Evolutionary conservation across 2,329 filamentous ascomycete species (phyloP), one percentile per base, ranked within the genome.

Genomic region (Hymenoscyphus fraxineus): DNA sequence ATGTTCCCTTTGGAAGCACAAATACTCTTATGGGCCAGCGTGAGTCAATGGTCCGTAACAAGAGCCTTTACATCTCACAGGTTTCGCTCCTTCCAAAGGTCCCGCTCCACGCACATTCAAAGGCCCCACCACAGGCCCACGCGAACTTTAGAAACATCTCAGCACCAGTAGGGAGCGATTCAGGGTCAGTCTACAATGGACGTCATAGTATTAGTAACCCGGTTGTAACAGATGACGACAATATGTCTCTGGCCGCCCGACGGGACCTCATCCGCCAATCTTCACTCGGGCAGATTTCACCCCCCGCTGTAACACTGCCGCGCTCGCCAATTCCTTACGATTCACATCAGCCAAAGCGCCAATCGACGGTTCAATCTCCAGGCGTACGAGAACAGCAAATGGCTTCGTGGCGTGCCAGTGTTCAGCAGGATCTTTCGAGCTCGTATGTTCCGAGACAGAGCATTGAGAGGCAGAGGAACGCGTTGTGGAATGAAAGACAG

Each of bases 401-500:
- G 38, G 85, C 88, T 27, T 84, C 79, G 61, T 93, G 91, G 82
- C 83, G 90, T 59, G 83, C 85, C 68, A 88, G 85, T 0, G 80
- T 91, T 1, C 83, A 85, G 22, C 81, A 86, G 13, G 88, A 91
- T 56, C 77, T 89, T n/a, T 80, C 81, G 31, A 22, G 80, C 80
- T 41, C 64, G 6, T 61, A 58, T 1, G 27, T 63, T 27, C 69
- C 68, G 9, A 68, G 66, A 15, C 57, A 66, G 6, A 81, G 76
- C 62, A 82, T 86, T 27, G 83, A 87, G 64, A 77, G 80, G 72
- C 83, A 84, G 72, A 79, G 85, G 64, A 83, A 76, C 69, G 76
- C 80, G 51, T 78, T 91, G 73, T 79, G 90, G 73, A 80, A 81
- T 41, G 87, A 89, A 69, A 84, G 70, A 39, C 68, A 70, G 63